A percentile compares a stretch with the other conserved stretches of the same genome.
These are phyloP conservation scores for Gossypium sturtianum DNA, from an alignment of 345 rosid genomes.

Conservation along the genomic window DNA sequence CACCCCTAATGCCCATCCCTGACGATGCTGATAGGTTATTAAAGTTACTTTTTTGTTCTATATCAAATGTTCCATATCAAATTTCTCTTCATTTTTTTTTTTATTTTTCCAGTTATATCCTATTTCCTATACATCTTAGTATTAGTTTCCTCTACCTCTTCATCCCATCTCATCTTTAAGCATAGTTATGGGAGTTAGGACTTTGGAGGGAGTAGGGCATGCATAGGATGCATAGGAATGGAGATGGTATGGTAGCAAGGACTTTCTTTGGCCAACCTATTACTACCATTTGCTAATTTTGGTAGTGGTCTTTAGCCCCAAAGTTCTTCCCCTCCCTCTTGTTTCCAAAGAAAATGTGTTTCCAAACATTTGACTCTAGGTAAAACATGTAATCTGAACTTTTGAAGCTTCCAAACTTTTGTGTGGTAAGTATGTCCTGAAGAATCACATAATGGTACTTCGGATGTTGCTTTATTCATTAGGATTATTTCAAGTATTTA, in stretches of 20 bases:
- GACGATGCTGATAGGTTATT: slow-evolving; percentile 59
- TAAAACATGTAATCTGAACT: background rate
- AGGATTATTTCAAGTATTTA: background rate
- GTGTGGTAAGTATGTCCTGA: background rate
- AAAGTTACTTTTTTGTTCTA: background rate
- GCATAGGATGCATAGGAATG: background rate
- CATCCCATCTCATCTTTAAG: background rate
- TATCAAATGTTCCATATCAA: background rate
- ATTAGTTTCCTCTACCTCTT: background rate
- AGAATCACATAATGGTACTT: background rate
- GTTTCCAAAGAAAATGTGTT: background rate
- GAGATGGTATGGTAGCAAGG: background rate
- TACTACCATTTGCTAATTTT: background rate
- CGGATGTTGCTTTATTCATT: background rate
- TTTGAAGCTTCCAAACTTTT: background rate
- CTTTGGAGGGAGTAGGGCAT: background rate
- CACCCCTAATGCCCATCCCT: slow-evolving; percentile 71
- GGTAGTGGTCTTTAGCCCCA: background rate
- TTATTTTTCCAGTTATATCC: background rate
- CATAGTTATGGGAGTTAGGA: background rate
- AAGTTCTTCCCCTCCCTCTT: background rate
- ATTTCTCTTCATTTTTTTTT: background rate
- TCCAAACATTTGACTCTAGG: background rate
- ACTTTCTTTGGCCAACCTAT: background rate
- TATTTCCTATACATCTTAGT: background rate